Conservation (phyloP, 345 rosid species). For the Gossypium raimondii region DNA sequence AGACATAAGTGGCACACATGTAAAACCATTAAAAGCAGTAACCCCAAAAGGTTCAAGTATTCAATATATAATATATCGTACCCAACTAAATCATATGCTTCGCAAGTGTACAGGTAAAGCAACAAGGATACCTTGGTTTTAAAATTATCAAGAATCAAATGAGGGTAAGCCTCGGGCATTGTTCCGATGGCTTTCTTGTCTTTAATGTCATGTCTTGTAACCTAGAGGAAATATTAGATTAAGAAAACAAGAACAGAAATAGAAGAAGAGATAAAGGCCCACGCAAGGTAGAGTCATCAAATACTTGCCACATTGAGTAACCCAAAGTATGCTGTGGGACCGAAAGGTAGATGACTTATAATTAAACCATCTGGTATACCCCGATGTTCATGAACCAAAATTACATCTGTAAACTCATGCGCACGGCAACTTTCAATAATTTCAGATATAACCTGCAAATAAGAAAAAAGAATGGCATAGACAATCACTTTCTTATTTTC, state of each 20-base stretch:
- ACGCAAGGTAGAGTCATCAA: constrained; percentile 4
- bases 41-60: neutral
- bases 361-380: constrained; percentile 87
- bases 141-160: constrained; percentile 78
- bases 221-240: constrained; percentile 37
- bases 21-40: neutral
- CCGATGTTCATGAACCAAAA: constrained; percentile 84
- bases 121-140: constrained; percentile 51
- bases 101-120: neutral
- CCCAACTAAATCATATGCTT: neutral
- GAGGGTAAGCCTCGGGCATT: constrained; percentile 93
- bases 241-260: constrained; percentile 11
- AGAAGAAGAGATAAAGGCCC: constrained; percentile 1
- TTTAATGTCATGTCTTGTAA: constrained; percentile 86
- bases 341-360: constrained; percentile 84
- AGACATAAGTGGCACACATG: neutral
- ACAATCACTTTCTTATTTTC: neutral
- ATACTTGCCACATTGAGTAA: constrained; percentile 79
- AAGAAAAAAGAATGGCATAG: neutral
- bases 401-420: constrained; percentile 86
- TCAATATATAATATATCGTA: neutral
- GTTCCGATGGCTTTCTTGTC: constrained; percentile 69
- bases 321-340: constrained; percentile 93
- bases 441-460: constrained; percentile 76
- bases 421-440: constrained; percentile 82